Evolutionary conservation across 148 eudicot species (phyloP).

Genomic region (Selenicereus undatus): DNA sequence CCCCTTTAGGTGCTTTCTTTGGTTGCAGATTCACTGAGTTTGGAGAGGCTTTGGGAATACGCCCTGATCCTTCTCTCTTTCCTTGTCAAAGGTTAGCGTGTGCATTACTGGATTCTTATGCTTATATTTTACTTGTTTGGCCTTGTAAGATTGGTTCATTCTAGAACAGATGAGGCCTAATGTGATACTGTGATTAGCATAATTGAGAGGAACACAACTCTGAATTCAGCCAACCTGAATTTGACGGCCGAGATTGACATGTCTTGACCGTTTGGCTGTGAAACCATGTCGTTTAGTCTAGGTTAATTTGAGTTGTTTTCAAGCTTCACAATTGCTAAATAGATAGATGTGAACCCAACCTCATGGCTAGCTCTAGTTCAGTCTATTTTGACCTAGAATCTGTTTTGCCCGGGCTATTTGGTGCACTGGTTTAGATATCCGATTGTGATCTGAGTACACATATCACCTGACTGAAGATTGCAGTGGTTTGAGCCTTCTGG

Average conservation of each 20-base stretch:
- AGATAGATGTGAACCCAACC: too few species aligned
- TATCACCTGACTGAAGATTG: background rate
- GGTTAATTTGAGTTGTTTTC: too few species aligned
- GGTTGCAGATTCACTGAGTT: conserved; percentile 52
- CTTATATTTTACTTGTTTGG: background rate
- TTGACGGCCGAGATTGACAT: too few species aligned
- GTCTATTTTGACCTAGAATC: too few species aligned
- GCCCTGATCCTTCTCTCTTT: conserved; percentile 51
- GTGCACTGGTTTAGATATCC: background rate
- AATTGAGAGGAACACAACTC: too few species aligned
- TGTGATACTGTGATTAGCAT: too few species aligned
- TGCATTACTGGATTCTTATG: background rate
- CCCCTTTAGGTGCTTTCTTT: conserved; percentile 52
- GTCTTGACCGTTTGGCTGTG: too few species aligned
- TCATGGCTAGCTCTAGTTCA: too few species aligned
- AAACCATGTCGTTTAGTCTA: too few species aligned
- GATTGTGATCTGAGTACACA: too few species aligned
- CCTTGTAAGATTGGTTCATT: background rate
- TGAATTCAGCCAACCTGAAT: too few species aligned
- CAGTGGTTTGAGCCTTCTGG: background rate
- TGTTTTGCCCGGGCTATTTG: background rate
- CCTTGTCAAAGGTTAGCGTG: conserved; percentile 57
- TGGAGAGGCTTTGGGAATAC: conserved; percentile 44
- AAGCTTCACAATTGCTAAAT: too few species aligned
- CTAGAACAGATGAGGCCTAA: background rate